Conservation (phyloP, 305 asterid species). For the Solanum chacoense region DNA sequence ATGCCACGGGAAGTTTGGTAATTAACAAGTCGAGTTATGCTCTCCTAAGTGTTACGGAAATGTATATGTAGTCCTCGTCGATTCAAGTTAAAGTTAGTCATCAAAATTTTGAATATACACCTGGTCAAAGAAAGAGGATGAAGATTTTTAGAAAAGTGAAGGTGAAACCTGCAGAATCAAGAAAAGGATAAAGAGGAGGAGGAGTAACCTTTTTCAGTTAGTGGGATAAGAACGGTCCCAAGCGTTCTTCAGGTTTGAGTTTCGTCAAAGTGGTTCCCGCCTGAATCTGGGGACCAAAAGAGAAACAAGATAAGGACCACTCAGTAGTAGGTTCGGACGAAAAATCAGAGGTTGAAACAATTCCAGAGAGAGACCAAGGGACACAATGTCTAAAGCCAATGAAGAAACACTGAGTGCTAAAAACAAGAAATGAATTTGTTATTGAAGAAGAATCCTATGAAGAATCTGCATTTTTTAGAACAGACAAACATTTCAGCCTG, state of each 20-base stretch:
- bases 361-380: background rate
- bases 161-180: constrained; percentile 23
- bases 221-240: constrained; percentile 51
- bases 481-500: background rate
- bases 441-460: background rate
- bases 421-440: background rate
- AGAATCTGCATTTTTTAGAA: background rate
- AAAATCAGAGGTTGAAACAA: background rate
- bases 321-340: background rate
- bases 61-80: constrained; percentile 9
- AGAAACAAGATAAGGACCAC: constrained; percentile 3
- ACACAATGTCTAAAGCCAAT: background rate
- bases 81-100: constrained; percentile 28
- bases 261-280: constrained; percentile 23
- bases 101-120: constrained; percentile 33
- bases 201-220: constrained; percentile 42
- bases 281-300: constrained; percentile 26
- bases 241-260: constrained; percentile 35
- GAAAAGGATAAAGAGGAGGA: constrained; percentile 22
- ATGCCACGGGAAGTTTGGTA: constrained; percentile 12
- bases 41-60: constrained; percentile 14
- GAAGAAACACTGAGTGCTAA: background rate
- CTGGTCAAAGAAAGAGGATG: constrained; percentile 34
- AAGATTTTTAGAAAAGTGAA: constrained; percentile 25
- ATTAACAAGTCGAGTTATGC: constrained; percentile 18